Evolutionary conservation across 768 basidiomycete genomes (phyloP).

Genomic region (Lentinula boryana): DNA sequence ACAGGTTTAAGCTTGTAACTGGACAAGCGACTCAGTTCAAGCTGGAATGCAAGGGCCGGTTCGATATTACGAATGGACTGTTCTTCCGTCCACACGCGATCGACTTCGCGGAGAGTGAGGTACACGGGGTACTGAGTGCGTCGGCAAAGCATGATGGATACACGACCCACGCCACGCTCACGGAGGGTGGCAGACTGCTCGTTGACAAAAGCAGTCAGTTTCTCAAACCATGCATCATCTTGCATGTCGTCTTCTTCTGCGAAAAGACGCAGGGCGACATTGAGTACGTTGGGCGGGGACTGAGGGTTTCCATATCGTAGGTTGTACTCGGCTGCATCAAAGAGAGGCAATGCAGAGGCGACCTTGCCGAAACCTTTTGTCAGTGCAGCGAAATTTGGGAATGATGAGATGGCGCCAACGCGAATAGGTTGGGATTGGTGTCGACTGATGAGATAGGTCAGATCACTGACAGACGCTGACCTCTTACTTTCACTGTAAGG

Average conservation of each 20-base stretch:
- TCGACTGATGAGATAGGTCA: conserved; percentile 86
- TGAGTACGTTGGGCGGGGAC: conserved; percentile 89
- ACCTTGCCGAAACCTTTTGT: conserved; percentile 71
- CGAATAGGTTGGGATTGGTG: conserved; percentile 87
- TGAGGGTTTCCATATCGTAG: conserved; percentile 68
- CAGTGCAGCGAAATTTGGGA: conserved; percentile 67
- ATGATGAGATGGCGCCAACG: conserved; percentile 88
- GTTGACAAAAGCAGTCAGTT: conserved; percentile 69
- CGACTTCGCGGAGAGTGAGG: conserved; percentile 73
- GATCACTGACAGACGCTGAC: conserved; percentile 90
- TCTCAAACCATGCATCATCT: conserved; percentile 72
- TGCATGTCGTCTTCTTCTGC: conserved; percentile 70
- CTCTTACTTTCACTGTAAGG: conserved; percentile 54
- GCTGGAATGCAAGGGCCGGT: conserved; percentile 95
- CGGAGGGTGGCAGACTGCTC: conserved; percentile 53
- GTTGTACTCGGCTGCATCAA: conserved; percentile 63
- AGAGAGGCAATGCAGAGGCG: conserved; percentile 65
- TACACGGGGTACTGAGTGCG: conserved; percentile 90
- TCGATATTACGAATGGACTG: conserved; percentile 97
- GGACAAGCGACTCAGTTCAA: conserved; percentile 93
- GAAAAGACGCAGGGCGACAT: conserved; percentile 88
- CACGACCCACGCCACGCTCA: conserved; percentile 82
- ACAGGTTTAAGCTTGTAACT: conserved; percentile 96
- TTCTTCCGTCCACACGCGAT: conserved; percentile 84
- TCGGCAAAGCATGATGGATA: conserved; percentile 89